A percentile compares a stretch with the other conserved stretches of the same genome.
These are phyloP conservation scores for Veloporphyrellus conicus DNA, from an alignment of 1,284 basidiomycete species.

Conservation along the genomic window DNA sequence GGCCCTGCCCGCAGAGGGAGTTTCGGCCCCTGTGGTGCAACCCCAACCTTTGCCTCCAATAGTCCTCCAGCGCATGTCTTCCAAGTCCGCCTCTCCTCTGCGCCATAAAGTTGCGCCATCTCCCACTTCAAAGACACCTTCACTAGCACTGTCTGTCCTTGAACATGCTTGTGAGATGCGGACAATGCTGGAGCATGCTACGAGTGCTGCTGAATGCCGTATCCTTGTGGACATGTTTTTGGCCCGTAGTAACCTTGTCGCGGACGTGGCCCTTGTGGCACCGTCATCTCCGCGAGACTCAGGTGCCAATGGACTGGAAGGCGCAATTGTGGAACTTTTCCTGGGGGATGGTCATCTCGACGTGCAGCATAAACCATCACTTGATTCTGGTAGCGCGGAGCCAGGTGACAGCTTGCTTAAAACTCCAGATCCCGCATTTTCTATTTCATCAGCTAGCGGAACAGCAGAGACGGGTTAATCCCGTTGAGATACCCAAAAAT, in stretches of 20 bases:
- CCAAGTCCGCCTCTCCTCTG: constrained; percentile 17
- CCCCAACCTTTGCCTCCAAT: constrained; percentile 1
- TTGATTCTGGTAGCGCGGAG: constrained; percentile 1
- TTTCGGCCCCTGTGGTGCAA: constrained; percentile 1
- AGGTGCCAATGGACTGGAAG: constrained; percentile 26
- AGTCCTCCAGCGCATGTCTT: constrained; percentile 12
- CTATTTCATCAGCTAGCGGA: not conserved
- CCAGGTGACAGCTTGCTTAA: constrained; percentile 1
- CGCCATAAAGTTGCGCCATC: constrained; percentile 5
- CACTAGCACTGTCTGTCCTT: constrained; percentile 20
- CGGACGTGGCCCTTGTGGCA: constrained; percentile 17
- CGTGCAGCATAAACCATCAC: not conserved
- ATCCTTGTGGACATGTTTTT: constrained; percentile 80
- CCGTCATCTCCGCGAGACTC: constrained; percentile 10
- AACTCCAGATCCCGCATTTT: not conserved
- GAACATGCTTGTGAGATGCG: constrained; percentile 63
- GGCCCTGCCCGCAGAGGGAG: constrained; percentile 1
- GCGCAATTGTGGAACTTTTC: constrained; percentile 48
- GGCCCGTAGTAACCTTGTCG: constrained; percentile 46
- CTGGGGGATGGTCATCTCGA: constrained; percentile 37
- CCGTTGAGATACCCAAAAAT: constrained; percentile 15
- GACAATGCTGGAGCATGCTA: constrained; percentile 64
- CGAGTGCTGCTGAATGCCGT: constrained; percentile 77
- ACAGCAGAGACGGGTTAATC: constrained; percentile 6
- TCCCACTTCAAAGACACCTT: constrained; percentile 3